Percentiles rank a stretch among this genome's conserved stretches.
Conservation (phyloP, 495 filamentous ascomycete genomes). For the Aspergillus saccharolyticus region DNA sequence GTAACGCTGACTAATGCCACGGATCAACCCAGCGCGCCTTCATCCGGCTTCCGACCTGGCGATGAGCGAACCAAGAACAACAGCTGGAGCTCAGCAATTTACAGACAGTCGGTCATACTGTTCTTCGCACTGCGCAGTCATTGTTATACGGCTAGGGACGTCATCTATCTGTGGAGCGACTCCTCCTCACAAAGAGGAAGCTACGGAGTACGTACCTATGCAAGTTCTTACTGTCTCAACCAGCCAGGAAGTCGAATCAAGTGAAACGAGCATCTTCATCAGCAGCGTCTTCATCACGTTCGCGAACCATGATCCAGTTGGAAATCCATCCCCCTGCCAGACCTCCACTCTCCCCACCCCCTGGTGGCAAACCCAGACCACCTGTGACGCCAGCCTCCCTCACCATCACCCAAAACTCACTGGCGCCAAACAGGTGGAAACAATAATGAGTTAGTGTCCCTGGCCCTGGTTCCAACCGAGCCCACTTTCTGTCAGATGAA, state of each 20-base stretch:
- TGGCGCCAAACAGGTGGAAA: slow-evolving; percentile 20
- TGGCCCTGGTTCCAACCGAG: slow-evolving; percentile 5
- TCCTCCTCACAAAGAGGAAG: too few relatives aligned
- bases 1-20: background rate
- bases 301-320: background rate
- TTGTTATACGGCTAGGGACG: too few relatives aligned
- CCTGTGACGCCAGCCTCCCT: slow-evolving; percentile 16
- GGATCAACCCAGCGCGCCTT: background rate
- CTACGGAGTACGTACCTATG: too few relatives aligned
- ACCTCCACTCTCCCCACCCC: background rate
- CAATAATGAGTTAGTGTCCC: slow-evolving; percentile 13
- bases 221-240: background rate
- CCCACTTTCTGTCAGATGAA: slow-evolving; percentile 10
- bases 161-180: too few relatives aligned
- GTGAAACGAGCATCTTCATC: background rate
- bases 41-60: background rate
- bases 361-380: slow-evolving; percentile 11
- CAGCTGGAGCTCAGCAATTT: background rate
- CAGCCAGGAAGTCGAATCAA: background rate
- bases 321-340: background rate
- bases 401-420: slow-evolving; percentile 14
- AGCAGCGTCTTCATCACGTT: too few relatives aligned
- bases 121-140: too few relatives aligned
- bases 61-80: background rate
- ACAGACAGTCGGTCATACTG: too few relatives aligned